A percentile compares a stretch with the other conserved stretches of the same genome.
These are phyloP conservation scores for Croton laevigatus DNA, from an alignment of 441 rosid genomes.

Conservation along the genomic window DNA sequence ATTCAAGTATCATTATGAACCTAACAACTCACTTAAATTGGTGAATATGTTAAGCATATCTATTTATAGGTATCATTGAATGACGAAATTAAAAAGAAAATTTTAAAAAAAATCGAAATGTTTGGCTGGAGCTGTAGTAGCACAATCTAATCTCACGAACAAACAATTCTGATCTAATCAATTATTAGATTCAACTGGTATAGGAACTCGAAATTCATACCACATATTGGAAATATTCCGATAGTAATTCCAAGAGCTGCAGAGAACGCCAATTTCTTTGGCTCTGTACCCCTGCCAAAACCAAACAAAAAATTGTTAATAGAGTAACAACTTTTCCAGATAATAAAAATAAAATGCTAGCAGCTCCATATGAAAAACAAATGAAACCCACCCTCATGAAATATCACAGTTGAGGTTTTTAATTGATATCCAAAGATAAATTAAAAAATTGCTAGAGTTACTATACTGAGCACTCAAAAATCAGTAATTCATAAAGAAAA, in stretches of 20 bases:
- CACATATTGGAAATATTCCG: slow-evolving; percentile 87
- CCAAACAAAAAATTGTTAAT: neutral
- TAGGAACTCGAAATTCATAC: slow-evolving; percentile 28
- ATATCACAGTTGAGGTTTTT: neutral
- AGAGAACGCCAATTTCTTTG: slow-evolving; percentile 85
- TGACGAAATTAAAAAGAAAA: too few relatives aligned
- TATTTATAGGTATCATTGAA: neutral
- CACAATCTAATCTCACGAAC: neutral
- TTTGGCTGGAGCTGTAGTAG: neutral
- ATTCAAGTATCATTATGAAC: neutral
- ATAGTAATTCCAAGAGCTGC: slow-evolving; percentile 78
- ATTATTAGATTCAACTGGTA: neutral
- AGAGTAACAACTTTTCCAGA: neutral
- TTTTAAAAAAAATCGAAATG: neutral
- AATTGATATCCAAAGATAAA: neutral
- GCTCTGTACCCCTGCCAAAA: slow-evolving; percentile 71
- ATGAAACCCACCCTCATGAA: neutral
- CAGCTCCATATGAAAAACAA: neutral
- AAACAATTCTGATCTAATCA: neutral
- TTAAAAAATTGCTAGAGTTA: too few relatives aligned
- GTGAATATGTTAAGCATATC: neutral
- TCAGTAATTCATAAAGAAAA: neutral
- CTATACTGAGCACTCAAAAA: neutral
- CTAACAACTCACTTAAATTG: slow-evolving; percentile 3
- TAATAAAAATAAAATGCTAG: neutral